A percentile compares a stretch with the other conserved stretches of the same genome.
Evolutionary conservation across 805 yeast species (phyloP).

Genomic region (Yarrowia alimentaria): DNA sequence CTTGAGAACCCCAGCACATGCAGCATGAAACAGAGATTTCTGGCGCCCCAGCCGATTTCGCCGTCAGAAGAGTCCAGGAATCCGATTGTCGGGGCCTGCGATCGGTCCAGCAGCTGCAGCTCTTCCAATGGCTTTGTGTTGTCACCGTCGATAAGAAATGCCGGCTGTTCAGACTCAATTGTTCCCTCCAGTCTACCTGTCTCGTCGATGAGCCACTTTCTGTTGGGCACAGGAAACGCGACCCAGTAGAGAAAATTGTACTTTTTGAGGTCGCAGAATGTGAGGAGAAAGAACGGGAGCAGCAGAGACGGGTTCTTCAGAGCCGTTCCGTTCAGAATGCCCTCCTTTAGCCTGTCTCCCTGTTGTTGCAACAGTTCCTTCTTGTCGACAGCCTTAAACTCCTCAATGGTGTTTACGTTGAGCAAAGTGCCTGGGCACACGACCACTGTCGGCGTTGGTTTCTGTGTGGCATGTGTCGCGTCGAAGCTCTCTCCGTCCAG

Average conservation of each 20-base stretch:
- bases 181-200: neutral
- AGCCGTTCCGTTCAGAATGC: constrained; percentile 41
- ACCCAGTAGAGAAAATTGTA: constrained; percentile 90
- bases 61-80: neutral
- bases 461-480: constrained; percentile 29
- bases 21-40: constrained; percentile 29
- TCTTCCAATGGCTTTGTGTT: too few species aligned
- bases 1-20: constrained; percentile 29
- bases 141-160: too few species aligned
- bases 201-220: constrained; percentile 47
- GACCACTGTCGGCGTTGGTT: neutral
- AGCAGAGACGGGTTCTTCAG: constrained; percentile 46
- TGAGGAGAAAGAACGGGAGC: constrained; percentile 50
- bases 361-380: constrained; percentile 49
- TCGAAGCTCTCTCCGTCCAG: constrained; percentile 34
- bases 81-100: neutral
- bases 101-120: too few species aligned
- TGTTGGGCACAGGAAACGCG: constrained; percentile 64
- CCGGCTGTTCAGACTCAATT: too few species aligned
- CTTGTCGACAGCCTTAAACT: constrained; percentile 72
- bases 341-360: constrained; percentile 39
- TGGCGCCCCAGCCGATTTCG: constrained; percentile 3
- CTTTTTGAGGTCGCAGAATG: constrained; percentile 86
- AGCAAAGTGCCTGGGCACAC: constrained; percentile 46
- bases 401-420: constrained; percentile 82